These are phyloP conservation scores for Tetradesmus lagerheimii DNA, from an alignment of 139 green algal genomes.

Conservation along the genomic window DNA sequence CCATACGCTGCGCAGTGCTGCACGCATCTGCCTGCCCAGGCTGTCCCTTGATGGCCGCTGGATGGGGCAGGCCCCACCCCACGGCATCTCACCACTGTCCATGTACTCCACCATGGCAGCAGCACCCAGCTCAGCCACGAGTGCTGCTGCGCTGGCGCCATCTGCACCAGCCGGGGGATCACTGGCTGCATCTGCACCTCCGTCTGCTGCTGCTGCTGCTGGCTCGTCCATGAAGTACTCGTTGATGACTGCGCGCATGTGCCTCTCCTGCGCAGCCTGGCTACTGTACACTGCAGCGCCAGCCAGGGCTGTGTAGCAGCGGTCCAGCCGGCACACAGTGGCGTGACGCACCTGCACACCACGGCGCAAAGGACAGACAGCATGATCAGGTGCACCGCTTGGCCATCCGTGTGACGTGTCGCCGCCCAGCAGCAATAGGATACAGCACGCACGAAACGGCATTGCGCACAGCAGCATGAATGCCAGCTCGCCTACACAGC, in stretches of 20 bases:
- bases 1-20: constrained; percentile 36
- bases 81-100: background rate
- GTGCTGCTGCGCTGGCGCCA: background rate
- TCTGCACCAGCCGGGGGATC: background rate
- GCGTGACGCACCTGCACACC: constrained; percentile 47
- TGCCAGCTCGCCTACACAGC: too few relatives aligned
- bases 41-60: constrained; percentile 48
- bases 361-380: constrained; percentile 35
- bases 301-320: constrained; percentile 51
- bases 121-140: background rate
- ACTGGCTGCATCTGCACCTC: background rate
- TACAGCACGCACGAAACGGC: too few relatives aligned
- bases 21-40: constrained; percentile 31
- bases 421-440: too few relatives aligned
- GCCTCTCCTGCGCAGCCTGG: constrained; percentile 50
- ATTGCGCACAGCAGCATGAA: too few relatives aligned
- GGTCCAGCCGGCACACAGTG: constrained; percentile 66
- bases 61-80: constrained; percentile 22
- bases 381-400: background rate
- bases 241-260: constrained; percentile 53
- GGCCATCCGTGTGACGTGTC: background rate
- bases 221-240: constrained; percentile 65
- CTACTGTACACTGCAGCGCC: constrained; percentile 48
- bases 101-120: background rate
- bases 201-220: background rate